Conservation (phyloP, 106 monocot genomes). For the Gastrodia elata region DNA sequence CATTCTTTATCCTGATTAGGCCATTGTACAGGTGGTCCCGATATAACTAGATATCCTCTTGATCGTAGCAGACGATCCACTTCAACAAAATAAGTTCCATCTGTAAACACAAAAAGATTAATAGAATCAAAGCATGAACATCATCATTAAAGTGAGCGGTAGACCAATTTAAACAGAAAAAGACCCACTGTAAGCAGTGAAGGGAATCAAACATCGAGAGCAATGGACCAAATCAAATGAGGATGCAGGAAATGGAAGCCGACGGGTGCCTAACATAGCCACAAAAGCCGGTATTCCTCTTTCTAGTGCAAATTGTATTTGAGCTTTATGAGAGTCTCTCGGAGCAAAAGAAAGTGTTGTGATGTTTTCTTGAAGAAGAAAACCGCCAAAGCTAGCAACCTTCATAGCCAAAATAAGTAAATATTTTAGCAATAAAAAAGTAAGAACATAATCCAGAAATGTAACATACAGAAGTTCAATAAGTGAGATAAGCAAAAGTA, state of each 20-base stretch:
- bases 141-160: background rate
- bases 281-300: slow-evolving; percentile 98
- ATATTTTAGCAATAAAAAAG: background rate
- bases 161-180: background rate
- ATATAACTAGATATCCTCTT: slow-evolving; percentile 86
- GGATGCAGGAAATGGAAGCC: slow-evolving; percentile 86
- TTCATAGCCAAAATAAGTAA: slow-evolving; percentile 15
- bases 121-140: background rate
- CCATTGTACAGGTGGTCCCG: slow-evolving; percentile 96
- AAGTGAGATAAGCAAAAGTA: background rate
- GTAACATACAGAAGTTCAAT: background rate
- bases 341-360: slow-evolving; percentile 92
- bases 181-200: slow-evolving; percentile 76
- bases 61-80: slow-evolving; percentile 84
- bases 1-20: slow-evolving; percentile 90
- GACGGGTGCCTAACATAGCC: slow-evolving; percentile 81
- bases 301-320: slow-evolving; percentile 96
- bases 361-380: slow-evolving; percentile 69
- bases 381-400: slow-evolving; percentile 99
- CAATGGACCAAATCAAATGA: slow-evolving; percentile 93
- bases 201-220: slow-evolving; percentile 93
- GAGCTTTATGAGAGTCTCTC: slow-evolving; percentile 94
- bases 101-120: slow-evolving; percentile 29
- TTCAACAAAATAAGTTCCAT: slow-evolving; percentile 89
- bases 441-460: background rate